These are phyloP conservation scores for Xylariomycetidae sp. DNA, from an alignment of 2,329 filamentous ascomycete genomes.

Conservation along the genomic window DNA sequence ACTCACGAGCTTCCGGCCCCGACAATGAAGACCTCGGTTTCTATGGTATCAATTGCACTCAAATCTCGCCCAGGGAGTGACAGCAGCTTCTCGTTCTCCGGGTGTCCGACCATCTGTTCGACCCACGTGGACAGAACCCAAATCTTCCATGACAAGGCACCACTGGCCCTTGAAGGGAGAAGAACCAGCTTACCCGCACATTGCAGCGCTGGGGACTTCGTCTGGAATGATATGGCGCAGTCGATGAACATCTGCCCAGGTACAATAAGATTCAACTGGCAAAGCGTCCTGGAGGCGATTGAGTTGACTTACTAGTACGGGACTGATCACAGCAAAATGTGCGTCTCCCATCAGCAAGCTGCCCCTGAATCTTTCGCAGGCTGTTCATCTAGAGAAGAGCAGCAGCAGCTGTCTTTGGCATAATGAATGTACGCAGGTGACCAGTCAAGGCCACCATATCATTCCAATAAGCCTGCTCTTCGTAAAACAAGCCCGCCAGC, in stretches of 20 bases:
- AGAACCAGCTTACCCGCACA: conserved; percentile 5
- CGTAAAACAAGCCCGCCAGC: too few relatives aligned
- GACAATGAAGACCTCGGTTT: conserved; percentile 29
- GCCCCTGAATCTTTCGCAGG: too few relatives aligned
- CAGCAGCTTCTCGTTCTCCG: conserved; percentile 24
- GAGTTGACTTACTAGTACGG: too few relatives aligned
- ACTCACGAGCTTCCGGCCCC: conserved; percentile 30
- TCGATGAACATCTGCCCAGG: conserved; percentile 8
- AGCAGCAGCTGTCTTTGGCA: too few relatives aligned
- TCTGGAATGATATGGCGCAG: conserved; percentile 4
- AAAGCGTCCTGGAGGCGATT: too few relatives aligned
- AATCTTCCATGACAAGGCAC: conserved; percentile 25
- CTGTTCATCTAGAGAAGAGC: too few relatives aligned
- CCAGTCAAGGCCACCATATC: too few relatives aligned
- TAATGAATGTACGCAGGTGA: too few relatives aligned
- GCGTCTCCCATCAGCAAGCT: too few relatives aligned
- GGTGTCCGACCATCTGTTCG: conserved; percentile 13
- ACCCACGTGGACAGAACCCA: conserved; percentile 29
- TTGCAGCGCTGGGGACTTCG: conserved; percentile 2
- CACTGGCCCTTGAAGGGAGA: conserved; percentile 1
- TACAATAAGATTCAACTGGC: too few relatives aligned
- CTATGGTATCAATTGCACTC: conserved; percentile 9
- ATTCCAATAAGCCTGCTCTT: too few relatives aligned
- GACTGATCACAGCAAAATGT: too few relatives aligned
- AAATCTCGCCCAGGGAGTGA: conserved; percentile 13